A percentile compares a stretch with the other conserved stretches of the same genome.
Evolutionary conservation across 2,329 filamentous ascomycete genomes (phyloP).

Genomic region (Pseudogymnoascus pannorum): DNA sequence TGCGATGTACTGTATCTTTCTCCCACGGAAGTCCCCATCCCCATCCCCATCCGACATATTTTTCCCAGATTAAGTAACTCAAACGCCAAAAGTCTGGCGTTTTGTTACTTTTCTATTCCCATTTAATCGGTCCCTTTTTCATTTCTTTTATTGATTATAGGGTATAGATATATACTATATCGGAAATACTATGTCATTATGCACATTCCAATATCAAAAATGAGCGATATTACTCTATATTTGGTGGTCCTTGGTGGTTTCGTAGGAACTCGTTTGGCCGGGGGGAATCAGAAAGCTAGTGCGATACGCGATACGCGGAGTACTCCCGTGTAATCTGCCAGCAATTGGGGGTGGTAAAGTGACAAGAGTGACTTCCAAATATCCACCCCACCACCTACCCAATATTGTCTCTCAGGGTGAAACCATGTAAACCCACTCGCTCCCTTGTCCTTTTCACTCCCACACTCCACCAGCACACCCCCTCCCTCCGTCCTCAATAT

Average conservation of each 20-base stretch:
- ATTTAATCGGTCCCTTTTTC: background rate
- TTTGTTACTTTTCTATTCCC: background rate
- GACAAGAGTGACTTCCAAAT: background rate
- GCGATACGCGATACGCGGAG: no score
- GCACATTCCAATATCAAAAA: background rate
- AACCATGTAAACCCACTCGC: constrained; percentile 2
- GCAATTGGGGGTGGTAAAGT: background rate
- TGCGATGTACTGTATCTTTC: no score
- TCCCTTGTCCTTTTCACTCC: background rate
- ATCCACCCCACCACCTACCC: background rate
- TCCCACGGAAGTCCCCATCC: no score
- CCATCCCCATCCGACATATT: background rate
- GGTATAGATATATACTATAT: background rate
- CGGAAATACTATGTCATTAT: background rate
- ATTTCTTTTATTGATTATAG: background rate
- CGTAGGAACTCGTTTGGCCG: no score
- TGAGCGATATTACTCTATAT: constrained; percentile 1
- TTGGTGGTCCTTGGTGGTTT: background rate
- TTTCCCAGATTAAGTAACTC: background rate
- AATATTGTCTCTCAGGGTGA: constrained; percentile 4
- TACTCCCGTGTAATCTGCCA: background rate
- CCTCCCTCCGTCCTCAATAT: no score
- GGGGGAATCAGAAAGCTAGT: no score
- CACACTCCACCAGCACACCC: background rate
- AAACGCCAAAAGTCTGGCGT: background rate